phyloP scores from a whole-genome alignment of 257 asterid genomes.

The Cynanchum wilfordii region DNA sequence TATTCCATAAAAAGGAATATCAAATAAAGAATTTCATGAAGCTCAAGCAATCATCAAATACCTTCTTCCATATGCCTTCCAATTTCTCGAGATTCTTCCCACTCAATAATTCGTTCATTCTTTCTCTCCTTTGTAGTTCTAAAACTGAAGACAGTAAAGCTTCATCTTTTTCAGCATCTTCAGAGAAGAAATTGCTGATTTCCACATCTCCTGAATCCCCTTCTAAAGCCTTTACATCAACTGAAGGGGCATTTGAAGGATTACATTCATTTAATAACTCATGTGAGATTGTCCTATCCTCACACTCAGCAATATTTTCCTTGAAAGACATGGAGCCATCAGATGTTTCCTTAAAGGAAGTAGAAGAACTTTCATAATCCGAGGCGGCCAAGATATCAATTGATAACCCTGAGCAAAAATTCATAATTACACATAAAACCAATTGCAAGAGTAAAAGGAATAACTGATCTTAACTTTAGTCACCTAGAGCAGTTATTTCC shows the following conservation, averaged over 20 bases:
- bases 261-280: constrained; percentile 25
- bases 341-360: constrained; percentile 35
- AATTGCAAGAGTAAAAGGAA: constrained; percentile 24
- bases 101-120: constrained; percentile 59
- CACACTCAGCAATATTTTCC: constrained; percentile 31
- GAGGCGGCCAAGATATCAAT: constrained; percentile 69
- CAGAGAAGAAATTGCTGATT: constrained; percentile 71
- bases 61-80: constrained; percentile 98
- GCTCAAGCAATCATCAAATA: constrained; percentile 27
- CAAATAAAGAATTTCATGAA: not conserved
- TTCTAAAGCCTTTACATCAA: constrained; percentile 35
- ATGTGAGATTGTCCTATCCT: constrained; percentile 24
- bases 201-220: constrained; percentile 65
- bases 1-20: not conserved
- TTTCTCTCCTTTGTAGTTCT: constrained; percentile 70
- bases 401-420: constrained; percentile 57
- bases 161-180: constrained; percentile 45
- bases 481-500: constrained; percentile 82
- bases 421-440: constrained; percentile 22
- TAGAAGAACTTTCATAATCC: constrained; percentile 49
- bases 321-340: constrained; percentile 32
- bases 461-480: constrained; percentile 13
- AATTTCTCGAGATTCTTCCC: constrained; percentile 66
- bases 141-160: constrained; percentile 41
- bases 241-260: constrained; percentile 23